Evolutionary conservation across 768 basidiomycete genomes (phyloP), one percentile per base, ranked within the genome.

Genomic region (Sporobolomyces roseus): DNA sequence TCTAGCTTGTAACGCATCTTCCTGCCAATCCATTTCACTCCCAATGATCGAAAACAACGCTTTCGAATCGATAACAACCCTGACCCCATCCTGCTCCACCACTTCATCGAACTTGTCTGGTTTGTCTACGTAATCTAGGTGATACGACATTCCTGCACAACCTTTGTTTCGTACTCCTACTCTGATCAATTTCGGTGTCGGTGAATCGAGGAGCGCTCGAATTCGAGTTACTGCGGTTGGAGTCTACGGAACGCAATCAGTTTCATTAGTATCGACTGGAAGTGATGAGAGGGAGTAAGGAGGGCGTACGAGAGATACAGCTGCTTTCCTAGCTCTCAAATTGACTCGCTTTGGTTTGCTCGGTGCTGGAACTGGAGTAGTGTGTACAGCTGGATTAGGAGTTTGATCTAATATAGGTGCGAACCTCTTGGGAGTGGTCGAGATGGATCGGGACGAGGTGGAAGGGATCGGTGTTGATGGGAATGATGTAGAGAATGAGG

Each of bases 1-100:
- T 49, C 74, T 66, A 8, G 66, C 63, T 88, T 91, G 93, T 49
- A 99, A 80, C 36, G 86, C 79, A 78, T 94, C 92, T 81, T 98
- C 96, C 67, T 86, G 84, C 96, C 96, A 99, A 77, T 94, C 92
- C 96, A 99, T 99, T 83, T 90, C 90, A 79, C 91, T 94, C 56
- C 96, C 96, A 68, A 99, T 96, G 74, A 99, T 96, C 66, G 90
- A 92, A 78, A 99, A 98, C 71, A 99, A 80, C 30, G 96, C 96
- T 79, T 93, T 97, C 77, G 87, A 88, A 81, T 99, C 96, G 78
- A 98, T 92, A 70, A 98, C 81, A 51, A 99, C 94, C 72, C 83
- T 85, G 30, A 96, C 91, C 2, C 89, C 94, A 72, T 97, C 93
- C 80, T 98, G 96, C 78, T 91, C 87, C 27, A 98, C 93, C 23